A percentile compares a stretch with the other conserved stretches of the same genome.
Evolutionary conservation across 2,329 filamentous ascomycete species (phyloP).

Genomic region (Dothidotthia symphoricarpi): DNA sequence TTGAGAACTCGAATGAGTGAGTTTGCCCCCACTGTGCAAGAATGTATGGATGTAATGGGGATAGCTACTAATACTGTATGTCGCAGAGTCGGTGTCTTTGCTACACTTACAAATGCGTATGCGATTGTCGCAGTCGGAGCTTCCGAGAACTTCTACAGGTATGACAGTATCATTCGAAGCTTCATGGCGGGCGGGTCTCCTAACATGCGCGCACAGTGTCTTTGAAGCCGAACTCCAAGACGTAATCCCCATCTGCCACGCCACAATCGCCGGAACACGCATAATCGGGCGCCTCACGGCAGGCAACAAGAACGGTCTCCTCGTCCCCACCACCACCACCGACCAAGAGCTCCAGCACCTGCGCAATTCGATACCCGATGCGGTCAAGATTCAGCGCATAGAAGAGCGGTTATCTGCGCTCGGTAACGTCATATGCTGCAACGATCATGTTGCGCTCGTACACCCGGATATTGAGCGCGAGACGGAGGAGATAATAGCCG

Average conservation of each 20-base stretch:
- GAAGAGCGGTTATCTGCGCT: conserved; percentile 94
- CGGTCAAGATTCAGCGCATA: conserved; percentile 92
- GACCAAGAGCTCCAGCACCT: conserved; percentile 98
- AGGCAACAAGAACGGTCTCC: conserved; percentile 93
- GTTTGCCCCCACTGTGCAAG: conserved; percentile 34
- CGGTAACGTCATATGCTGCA: conserved; percentile 93
- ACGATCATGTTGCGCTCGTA: conserved; percentile 94
- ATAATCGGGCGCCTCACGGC: conserved; percentile 95
- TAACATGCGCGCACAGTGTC: conserved; percentile 57
- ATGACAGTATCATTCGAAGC: conserved; percentile 26
- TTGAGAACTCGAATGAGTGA: conserved; percentile 90
- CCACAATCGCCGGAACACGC: conserved; percentile 91
- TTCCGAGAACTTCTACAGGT: conserved; percentile 98
- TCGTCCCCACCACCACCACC: conserved; percentile 92
- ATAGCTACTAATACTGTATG: conserved; percentile 13
- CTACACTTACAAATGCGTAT: conserved; percentile 96
- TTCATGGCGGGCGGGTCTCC: too few species aligned
- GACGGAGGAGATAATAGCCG: conserved; percentile 97
- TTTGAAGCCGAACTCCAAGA: conserved; percentile 98
- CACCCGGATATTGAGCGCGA: conserved; percentile 97
- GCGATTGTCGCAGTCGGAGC: conserved; percentile 90
- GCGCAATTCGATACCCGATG: conserved; percentile 88
- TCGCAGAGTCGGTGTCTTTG: conserved; percentile 87
- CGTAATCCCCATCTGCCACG: conserved; percentile 93
- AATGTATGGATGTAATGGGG: too few species aligned